A percentile compares a stretch with the other conserved stretches of the same genome.
Evolutionary conservation across 805 yeast species (phyloP).

Genomic region (Lipomyces starkeyi): DNA sequence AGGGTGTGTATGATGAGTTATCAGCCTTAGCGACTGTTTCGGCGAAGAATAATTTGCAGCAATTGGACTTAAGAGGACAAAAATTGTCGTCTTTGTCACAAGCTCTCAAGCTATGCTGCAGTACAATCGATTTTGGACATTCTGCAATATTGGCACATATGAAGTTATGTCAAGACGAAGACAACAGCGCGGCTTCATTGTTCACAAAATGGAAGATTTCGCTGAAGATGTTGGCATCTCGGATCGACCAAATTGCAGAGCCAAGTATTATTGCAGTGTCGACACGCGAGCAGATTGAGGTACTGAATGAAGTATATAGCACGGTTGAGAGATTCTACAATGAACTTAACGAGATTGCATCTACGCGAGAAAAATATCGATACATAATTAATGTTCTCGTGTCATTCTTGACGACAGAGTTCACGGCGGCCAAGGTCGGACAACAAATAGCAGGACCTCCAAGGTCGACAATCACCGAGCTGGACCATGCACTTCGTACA

Average conservation of each 20-base stretch:
- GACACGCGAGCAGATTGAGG: neutral
- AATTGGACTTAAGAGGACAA: slow-evolving; percentile 12
- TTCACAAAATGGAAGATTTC: slow-evolving; percentile 3
- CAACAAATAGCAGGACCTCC: too few relatives aligned
- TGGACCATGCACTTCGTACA: slow-evolving; percentile 56
- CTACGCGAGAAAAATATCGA: neutral
- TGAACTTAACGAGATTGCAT: slow-evolving; percentile 9
- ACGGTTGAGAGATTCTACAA: neutral
- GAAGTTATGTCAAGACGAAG: slow-evolving; percentile 11
- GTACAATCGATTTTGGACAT: slow-evolving; percentile 7
- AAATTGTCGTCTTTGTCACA: neutral
- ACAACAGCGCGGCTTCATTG: neutral
- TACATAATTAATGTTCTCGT: slow-evolving; percentile 3
- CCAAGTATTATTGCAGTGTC: neutral
- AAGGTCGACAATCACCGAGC: neutral
- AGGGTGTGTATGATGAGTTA: slow-evolving; percentile 7
- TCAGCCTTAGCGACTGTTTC: slow-evolving; percentile 4
- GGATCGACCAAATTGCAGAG: neutral
- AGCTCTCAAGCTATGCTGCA: slow-evolving; percentile 6
- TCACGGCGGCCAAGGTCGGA: neutral
- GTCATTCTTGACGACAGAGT: slow-evolving; percentile 4
- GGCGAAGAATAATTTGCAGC: neutral
- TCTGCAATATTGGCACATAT: slow-evolving; percentile 10
- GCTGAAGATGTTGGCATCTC: neutral
- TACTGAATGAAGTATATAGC: neutral